phyloP scores from a whole-genome alignment of 371 early-diverging fungal species.

The Mucor mucedo region DNA sequence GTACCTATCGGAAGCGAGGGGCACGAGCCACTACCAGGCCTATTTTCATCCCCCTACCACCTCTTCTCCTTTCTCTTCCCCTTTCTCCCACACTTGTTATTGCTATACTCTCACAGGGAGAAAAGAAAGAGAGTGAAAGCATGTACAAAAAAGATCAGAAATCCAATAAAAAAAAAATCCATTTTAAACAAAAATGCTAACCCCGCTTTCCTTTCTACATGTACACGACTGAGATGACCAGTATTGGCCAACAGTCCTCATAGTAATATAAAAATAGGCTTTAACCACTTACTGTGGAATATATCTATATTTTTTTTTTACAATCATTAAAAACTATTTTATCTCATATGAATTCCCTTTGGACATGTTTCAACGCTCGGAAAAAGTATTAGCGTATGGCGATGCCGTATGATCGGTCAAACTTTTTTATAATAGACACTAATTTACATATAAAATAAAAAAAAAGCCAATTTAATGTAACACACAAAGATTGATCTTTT shows the following conservation, averaged over 20 bases:
- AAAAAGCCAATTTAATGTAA: conserved; percentile 7
- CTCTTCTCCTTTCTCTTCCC: not conserved
- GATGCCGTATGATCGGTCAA: conserved; percentile 17
- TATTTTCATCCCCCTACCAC: not conserved
- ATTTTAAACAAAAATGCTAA: not conserved
- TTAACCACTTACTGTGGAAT: not conserved
- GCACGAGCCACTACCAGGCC: conserved; percentile 31
- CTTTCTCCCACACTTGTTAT: not conserved
- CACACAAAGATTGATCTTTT: conserved; percentile 22
- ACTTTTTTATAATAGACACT: conserved; percentile 14
- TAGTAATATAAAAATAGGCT: conserved; percentile 7
- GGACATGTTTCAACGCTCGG: not conserved
- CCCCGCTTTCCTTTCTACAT: not conserved
- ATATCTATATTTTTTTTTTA: no score
- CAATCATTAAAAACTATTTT: no score
- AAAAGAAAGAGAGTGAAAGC: not conserved
- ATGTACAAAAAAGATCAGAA: not conserved
- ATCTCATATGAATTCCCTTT: no score
- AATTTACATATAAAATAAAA: conserved; percentile 12
- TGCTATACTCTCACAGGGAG: not conserved
- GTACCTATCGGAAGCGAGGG: conserved; percentile 34
- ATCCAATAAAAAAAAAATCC: not conserved
- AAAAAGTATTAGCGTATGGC: not conserved
- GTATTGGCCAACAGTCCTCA: conserved; percentile 5
- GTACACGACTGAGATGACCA: conserved; percentile 4